Evolutionary conservation across 208 protist genomes (phyloP), one percentile per base, ranked within the genome.

Genomic region (Jaenimonas drosophilae): DNA sequence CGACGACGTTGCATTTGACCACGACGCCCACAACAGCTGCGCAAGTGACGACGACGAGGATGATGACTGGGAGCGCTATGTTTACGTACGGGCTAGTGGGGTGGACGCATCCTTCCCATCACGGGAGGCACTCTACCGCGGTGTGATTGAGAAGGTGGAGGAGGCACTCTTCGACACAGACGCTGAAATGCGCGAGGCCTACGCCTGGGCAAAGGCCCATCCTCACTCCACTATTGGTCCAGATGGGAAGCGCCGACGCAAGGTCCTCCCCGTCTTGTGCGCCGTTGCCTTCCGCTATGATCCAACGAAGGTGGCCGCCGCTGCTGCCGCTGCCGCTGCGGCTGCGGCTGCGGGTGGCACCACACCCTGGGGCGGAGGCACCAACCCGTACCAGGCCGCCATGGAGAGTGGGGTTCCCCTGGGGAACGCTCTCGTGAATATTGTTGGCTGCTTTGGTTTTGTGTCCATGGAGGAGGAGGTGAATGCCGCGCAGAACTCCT

Each of bases 361-460:
- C n/a, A n/a, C n/a, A n/a, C n/a, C n/a, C n/a, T n/a, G n/a, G n/a
- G n/a, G n/a, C n/a, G n/a, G n/a, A n/a, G n/a, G n/a, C n/a, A 30
- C 14, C 14, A 32, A 26, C 12, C 38, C 55, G 9, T 21, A 58
- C n/a, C 62, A 76, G 47, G 42, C 58, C 1, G 39, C 54, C 6
- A 32, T 76, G 37, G 74, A 88, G 53, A 67, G 74, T 19, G 74
- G 75, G 7, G 80, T 86, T 25, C 63, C 61, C 42, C 52, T 81
- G 34, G 59, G 68, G 36, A 73, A 64, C 37, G 68, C 57, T 11
- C 70, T 85, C 58, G 63, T 91, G 28, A 86, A 91, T 50, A 76
- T 91, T 54, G 77, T 91, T 7, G 82, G 82, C 36, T 87, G 73
- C 58, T 91, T 91, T 44, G 82, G 82, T n/a, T 83, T 91, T 42